A percentile compares a stretch with the other conserved stretches of the same genome.
phyloP scores from a whole-genome alignment of 805 yeast species.

The Candida lessepsii region DNA sequence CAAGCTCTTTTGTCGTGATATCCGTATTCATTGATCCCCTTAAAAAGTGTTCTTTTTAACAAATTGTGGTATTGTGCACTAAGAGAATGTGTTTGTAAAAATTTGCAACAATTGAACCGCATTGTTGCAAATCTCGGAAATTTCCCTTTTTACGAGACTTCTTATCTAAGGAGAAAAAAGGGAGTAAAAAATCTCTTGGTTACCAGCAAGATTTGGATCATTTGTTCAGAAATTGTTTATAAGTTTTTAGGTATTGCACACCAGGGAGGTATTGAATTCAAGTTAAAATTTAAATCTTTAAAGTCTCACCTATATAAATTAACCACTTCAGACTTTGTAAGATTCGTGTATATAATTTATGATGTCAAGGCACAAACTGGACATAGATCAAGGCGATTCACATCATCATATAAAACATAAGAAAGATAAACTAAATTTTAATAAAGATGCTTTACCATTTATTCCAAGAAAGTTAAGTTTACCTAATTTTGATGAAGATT shows the following conservation, averaged over 20 bases:
- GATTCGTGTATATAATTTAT: no score
- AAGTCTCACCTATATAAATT: not conserved
- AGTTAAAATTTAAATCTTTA: no score
- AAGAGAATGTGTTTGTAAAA: not conserved
- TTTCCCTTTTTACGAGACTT: conserved; percentile 5
- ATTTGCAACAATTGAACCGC: conserved; percentile 5
- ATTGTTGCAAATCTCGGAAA: conserved; percentile 9
- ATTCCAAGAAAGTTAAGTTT: conserved; percentile 15
- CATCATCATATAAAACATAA: not conserved
- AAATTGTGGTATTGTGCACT: no score
- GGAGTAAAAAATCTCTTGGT: conserved; percentile 7
- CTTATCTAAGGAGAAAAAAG: conserved; percentile 6
- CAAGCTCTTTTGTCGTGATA: not conserved
- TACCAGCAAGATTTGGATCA: conserved; percentile 7
- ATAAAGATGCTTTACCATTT: conserved; percentile 24
- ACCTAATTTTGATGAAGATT: not conserved
- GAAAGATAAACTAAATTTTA: conserved; percentile 7
- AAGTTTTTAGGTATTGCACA: not conserved
- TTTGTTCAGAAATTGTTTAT: not conserved
- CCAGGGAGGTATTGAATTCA: not conserved
- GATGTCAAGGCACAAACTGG: conserved; percentile 1
- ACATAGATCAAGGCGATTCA: not conserved
- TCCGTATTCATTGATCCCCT: no score
- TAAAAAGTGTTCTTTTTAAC: not conserved
- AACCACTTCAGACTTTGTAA: no score